Percentiles rank a stretch among this genome's conserved stretches.
phyloP scores from a whole-genome alignment of 768 basidiomycete genomes.

The Goffeauzyma gilvescens region DNA sequence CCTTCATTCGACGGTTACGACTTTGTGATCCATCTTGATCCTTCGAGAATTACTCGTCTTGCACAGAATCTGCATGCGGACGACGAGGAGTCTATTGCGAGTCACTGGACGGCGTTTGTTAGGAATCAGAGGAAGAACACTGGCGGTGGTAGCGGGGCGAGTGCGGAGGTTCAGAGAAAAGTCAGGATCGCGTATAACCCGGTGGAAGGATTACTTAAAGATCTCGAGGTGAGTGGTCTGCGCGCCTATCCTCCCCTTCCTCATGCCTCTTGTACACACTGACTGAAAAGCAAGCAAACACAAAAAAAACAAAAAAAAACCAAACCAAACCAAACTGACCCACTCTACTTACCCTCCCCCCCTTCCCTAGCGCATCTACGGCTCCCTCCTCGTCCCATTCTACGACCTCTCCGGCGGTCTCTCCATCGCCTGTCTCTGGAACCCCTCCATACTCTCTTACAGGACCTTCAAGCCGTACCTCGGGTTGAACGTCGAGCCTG shows the following conservation, averaged over 20 bases:
- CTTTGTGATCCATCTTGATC: slow-evolving; percentile 57
- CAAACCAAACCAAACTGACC: too few species aligned
- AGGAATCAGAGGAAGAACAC: too few species aligned
- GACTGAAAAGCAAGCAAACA: too few species aligned
- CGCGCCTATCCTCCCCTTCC: slow-evolving; percentile 39
- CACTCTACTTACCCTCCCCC: slow-evolving; percentile 2
- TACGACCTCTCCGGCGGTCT: slow-evolving; percentile 63
- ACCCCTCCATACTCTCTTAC: slow-evolving; percentile 45
- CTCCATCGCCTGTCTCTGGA: slow-evolving; percentile 68
- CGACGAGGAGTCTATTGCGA: slow-evolving; percentile 27
- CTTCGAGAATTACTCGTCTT: slow-evolving; percentile 48
- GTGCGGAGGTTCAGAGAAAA: too few species aligned
- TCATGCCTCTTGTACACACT: slow-evolving; percentile 2
- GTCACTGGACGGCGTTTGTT: neutral
- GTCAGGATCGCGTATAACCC: too few species aligned
- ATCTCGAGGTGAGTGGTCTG: slow-evolving; percentile 41
- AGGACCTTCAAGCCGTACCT: slow-evolving; percentile 62
- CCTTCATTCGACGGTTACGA: slow-evolving; percentile 75
- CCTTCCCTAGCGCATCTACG: slow-evolving; percentile 44
- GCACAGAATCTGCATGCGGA: slow-evolving; percentile 49
- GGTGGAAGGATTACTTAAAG: too few species aligned
- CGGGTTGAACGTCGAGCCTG: slow-evolving; percentile 55
- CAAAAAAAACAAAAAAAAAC: too few species aligned
- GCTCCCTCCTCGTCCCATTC: slow-evolving; percentile 64
- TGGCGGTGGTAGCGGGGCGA: too few species aligned